Conservation (phyloP, 164 flowering plant species). For the Hamamelis virginiana region DNA sequence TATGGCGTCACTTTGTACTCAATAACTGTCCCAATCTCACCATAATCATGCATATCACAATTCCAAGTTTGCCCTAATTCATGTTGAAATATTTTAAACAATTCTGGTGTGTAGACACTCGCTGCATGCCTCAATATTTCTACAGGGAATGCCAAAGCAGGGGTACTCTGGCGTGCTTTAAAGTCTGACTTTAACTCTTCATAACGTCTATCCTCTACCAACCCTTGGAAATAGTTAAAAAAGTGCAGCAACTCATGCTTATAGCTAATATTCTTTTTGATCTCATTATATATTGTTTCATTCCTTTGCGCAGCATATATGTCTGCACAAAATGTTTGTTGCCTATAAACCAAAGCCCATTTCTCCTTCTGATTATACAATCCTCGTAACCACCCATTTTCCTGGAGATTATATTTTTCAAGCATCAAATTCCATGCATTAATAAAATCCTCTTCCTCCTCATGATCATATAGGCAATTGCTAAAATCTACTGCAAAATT, state of each 20-base stretch:
- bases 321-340: conserved; percentile 2
- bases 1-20: neutral
- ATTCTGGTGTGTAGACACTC: neutral
- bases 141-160: neutral
- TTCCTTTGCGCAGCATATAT: neutral
- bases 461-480: no score
- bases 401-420: neutral
- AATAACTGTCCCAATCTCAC: neutral
- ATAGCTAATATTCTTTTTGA: neutral
- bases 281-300: neutral
- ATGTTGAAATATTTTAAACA: conserved; percentile 2
- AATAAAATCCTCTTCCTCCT: no score
- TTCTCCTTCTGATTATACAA: neutral
- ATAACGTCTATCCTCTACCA: neutral
- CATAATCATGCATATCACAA: neutral
- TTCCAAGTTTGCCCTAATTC: neutral
- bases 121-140: conserved; percentile 2
- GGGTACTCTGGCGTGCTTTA: neutral
- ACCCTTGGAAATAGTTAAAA: neutral
- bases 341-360: conserved; percentile 6
- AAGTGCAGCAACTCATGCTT: neutral
- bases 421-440: neutral
- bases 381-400: neutral
- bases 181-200: neutral
- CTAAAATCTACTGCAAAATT: no score